Percentiles rank a stretch among this genome's conserved stretches.
These are phyloP conservation scores for Tylopilus vinaceipallidus DNA, from an alignment of 768 basidiomycete genomes.

Conservation along the genomic window DNA sequence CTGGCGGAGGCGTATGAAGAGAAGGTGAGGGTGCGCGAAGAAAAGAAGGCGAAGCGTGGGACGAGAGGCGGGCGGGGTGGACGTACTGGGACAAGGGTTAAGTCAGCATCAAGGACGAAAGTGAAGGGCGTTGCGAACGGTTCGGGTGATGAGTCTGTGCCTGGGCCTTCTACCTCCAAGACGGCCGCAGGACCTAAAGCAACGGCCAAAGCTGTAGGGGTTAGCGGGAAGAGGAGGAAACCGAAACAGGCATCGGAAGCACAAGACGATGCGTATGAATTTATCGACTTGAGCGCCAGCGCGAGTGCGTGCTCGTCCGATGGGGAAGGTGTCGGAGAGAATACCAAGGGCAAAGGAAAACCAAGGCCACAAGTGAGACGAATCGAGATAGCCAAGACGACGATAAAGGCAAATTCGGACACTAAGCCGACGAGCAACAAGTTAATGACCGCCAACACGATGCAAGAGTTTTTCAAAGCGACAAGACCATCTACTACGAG, in stretches of 20 bases:
- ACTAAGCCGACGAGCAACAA: not conserved
- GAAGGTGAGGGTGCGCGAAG: slow-evolving; percentile 49
- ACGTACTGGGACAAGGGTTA: not conserved
- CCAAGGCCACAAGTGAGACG: not conserved
- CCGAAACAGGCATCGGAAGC: slow-evolving; percentile 23
- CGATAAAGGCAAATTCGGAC: not conserved
- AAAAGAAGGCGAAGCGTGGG: slow-evolving; percentile 34
- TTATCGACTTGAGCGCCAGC: slow-evolving; percentile 23
- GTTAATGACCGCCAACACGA: slow-evolving; percentile 1
- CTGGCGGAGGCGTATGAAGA: slow-evolving; percentile 64
- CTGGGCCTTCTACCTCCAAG: slow-evolving; percentile 5
- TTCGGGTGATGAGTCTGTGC: not conserved
- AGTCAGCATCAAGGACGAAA: slow-evolving; percentile 2
- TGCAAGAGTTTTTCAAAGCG: slow-evolving; percentile 9
- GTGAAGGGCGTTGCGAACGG: not conserved
- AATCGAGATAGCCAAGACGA: not conserved
- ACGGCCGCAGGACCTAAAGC: slow-evolving; percentile 2
- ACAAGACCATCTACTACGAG: slow-evolving; percentile 7
- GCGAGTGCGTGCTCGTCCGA: slow-evolving; percentile 23
- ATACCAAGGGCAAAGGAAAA: slow-evolving; percentile 12
- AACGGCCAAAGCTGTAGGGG: slow-evolving; percentile 4
- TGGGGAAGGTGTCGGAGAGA: not conserved
- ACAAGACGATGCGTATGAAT: slow-evolving; percentile 29
- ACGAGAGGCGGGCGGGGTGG: slow-evolving; percentile 17
- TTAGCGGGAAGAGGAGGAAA: slow-evolving; percentile 13